Percentiles rank a stretch among this genome's conserved stretches.
Evolutionary conservation across 805 yeast species (phyloP).

Genomic region (Scheffersomyces amazonensis): DNA sequence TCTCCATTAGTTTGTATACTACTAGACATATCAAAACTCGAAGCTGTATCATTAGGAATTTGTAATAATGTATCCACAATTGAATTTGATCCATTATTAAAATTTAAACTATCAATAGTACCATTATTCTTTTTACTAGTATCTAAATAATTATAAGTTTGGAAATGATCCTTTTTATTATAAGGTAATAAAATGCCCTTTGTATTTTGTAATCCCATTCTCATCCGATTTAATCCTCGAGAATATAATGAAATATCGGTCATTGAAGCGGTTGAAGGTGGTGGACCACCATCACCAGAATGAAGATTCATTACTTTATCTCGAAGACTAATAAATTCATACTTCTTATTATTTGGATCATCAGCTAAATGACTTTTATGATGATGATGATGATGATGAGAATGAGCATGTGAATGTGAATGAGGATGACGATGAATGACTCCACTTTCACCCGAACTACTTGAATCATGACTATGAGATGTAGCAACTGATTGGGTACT

Average conservation of each 20-base stretch:
- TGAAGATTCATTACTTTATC: slow-evolving; percentile 18
- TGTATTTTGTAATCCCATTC: slow-evolving; percentile 28
- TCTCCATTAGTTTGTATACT: background rate
- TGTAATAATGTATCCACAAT: slow-evolving; percentile 18
- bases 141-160: slow-evolving; percentile 1
- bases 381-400: slow-evolving; percentile 5
- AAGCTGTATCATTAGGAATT: slow-evolving; percentile 7
- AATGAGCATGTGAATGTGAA: slow-evolving; percentile 10
- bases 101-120: background rate
- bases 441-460: background rate
- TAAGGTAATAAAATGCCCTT: slow-evolving; percentile 3
- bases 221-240: slow-evolving; percentile 34
- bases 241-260: slow-evolving; percentile 24
- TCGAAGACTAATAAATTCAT: slow-evolving; percentile 31
- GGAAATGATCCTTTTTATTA: background rate
- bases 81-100: slow-evolving; percentile 5
- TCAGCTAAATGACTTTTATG: slow-evolving; percentile 4
- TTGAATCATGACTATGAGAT: slow-evolving; percentile 1
- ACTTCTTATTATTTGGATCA: slow-evolving; percentile 7
- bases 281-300: slow-evolving; percentile 2
- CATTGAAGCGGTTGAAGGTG: background rate
- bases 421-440: slow-evolving; percentile 10
- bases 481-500: background rate
- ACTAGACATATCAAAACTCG: slow-evolving; percentile 2
- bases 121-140: background rate